A percentile compares a stretch with the other conserved stretches of the same genome.
Evolutionary conservation across 140 eudicot genomes (phyloP).

Genomic region (Bidens hawaiensis): DNA sequence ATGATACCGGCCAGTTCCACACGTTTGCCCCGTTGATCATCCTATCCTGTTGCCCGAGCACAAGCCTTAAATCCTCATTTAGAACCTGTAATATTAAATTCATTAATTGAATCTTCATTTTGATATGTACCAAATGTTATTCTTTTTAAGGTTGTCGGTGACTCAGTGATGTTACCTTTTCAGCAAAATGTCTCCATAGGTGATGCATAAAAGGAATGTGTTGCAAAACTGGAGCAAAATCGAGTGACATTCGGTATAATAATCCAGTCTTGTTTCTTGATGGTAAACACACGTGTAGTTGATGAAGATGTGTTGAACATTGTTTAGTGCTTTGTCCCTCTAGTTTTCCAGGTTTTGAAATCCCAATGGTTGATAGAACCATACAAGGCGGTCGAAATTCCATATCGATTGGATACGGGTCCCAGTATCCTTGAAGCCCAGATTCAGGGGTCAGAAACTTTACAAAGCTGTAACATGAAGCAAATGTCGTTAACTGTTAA

Average conservation of each 20-base stretch:
- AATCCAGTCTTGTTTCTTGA: slow-evolving; percentile 26
- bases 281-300: slow-evolving; percentile 19
- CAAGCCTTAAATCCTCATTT: slow-evolving; percentile 30
- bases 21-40: slow-evolving; percentile 24
- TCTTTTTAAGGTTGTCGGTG: not conserved
- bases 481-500: not conserved
- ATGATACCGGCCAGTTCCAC: slow-evolving; percentile 26
- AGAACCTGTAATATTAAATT: slow-evolving; percentile 13
- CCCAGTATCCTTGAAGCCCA: slow-evolving; percentile 24
- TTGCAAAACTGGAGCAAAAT: slow-evolving; percentile 30
- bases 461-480: slow-evolving; percentile 12
- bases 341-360: slow-evolving; percentile 23
- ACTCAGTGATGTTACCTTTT: slow-evolving; percentile 20
- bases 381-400: slow-evolving; percentile 26
- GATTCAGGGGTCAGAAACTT: slow-evolving; percentile 26
- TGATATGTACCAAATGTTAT: not conserved
- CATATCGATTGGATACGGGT: slow-evolving; percentile 24
- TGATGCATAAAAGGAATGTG: slow-evolving; percentile 22
- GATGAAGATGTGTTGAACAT: slow-evolving; percentile 21
- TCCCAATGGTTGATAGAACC: slow-evolving; percentile 24
- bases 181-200: slow-evolving; percentile 25
- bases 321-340: slow-evolving; percentile 22
- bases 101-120: not conserved
- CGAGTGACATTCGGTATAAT: slow-evolving; percentile 29
- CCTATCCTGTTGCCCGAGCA: slow-evolving; percentile 21